Evolutionary conservation across 139 green algal species (phyloP), one percentile per base, ranked within the genome.

Genomic region (Penium margaritaceum): DNA sequence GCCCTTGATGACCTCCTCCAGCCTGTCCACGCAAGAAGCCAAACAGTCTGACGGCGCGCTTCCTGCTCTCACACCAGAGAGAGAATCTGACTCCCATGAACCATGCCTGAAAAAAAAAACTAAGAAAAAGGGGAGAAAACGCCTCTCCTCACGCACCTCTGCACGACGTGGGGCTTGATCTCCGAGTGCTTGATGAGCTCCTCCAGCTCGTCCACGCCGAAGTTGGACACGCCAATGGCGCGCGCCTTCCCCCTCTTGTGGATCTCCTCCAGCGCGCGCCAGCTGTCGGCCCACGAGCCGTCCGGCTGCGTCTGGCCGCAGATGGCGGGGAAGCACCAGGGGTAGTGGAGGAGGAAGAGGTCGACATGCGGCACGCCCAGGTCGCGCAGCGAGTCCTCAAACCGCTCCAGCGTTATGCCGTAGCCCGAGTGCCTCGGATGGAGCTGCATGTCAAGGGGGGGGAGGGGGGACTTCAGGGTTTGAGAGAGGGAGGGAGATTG

Each of bases 271-370:
- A 82, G 19, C 6, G 74, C 74, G 14, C 37, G 34, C 72, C 72
- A 79, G 72, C 72, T 79, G 72, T 29, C 87, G 65, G 84, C 46
- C 81, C 85, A 93, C 1, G 46, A 78, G 27, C 81, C 75, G 1
- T 41, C 14, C 0, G 76, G 71, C 38, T 43, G 41, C 0, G 14
- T 21, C 5, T 46, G 70, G n/a, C 55, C 67, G 77, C 88, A 93
- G 61, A 93, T 75, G 54, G 70, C 66, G 0, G 55, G 72, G 65
- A 79, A 90, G 72, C 89, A 95, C 33, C 72, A 67, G 12, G 90
- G 85, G 76, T 95, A 95, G 82, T 95, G 90, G 70, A 95, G 81
- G 41, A 95, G 80, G 38, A 95, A 72, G 14, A 94, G 83, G 72
- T 95, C 90, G 12, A 95, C 12, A 68, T 91, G 91, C 38, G 58